Conservation (phyloP, 768 basidiomycete species). For the Cubamyces sp. region DNA sequence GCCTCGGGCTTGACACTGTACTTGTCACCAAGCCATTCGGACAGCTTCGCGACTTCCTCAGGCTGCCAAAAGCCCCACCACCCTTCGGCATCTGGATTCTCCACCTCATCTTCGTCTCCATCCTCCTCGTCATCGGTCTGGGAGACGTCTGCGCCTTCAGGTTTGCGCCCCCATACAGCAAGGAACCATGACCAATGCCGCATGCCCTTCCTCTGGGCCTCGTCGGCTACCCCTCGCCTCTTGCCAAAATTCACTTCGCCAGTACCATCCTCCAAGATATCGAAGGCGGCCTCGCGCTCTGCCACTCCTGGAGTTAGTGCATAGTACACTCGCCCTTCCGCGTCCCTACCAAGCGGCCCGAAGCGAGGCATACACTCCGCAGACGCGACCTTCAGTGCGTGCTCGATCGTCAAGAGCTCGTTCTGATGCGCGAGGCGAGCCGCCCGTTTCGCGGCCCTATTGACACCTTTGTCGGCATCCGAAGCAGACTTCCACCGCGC, state of each 20-base stretch:
- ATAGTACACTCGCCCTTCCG: conserved; percentile 70
- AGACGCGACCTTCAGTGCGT: conserved; percentile 53
- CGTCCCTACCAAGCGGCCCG: conserved; percentile 66
- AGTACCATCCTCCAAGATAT: conserved; percentile 36
- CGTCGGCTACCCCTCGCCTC: conserved; percentile 41
- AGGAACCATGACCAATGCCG: conserved; percentile 78
- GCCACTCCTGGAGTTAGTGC: conserved; percentile 60
- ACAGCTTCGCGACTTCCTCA: conserved; percentile 63
- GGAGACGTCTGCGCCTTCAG: conserved; percentile 36
- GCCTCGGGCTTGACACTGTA: conserved; percentile 43
- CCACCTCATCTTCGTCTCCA: conserved; percentile 37
- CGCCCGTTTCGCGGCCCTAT: conserved; percentile 28
- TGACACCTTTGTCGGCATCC: conserved; percentile 38
- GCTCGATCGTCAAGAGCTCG: conserved; percentile 53
- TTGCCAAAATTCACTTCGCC: conserved; percentile 45
- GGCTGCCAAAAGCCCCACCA: conserved; percentile 83
- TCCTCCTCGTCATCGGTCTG: conserved; percentile 27
- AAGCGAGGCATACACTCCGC: conserved; percentile 57
- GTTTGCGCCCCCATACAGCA: conserved; percentile 70
- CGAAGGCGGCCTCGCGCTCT: conserved; percentile 55
- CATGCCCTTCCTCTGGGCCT: conserved; percentile 55
- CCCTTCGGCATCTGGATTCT: conserved; percentile 47
- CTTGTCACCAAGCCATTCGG: conserved; percentile 64
- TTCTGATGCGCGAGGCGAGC: conserved; percentile 52
- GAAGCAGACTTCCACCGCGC: conserved; percentile 52